Percentiles rank a stretch among this genome's conserved stretches.
Conservation (phyloP, 305 asterid species). For the Fraxinus sp. region DNA sequence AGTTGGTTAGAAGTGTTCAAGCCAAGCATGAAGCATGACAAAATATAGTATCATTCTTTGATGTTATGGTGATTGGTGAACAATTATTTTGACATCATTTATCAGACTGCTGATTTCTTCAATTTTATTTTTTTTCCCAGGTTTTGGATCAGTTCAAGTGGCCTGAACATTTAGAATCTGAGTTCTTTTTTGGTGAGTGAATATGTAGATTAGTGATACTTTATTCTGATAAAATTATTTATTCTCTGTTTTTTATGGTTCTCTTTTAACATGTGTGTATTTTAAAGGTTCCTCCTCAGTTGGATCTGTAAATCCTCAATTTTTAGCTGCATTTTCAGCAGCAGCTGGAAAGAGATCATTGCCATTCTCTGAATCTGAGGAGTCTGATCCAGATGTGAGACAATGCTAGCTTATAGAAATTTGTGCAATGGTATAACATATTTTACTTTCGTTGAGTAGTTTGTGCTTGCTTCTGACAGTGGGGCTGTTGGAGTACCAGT, state of each 20-base stretch:
- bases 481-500: constrained; percentile 95
- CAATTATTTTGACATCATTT: constrained; percentile 3
- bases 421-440: constrained; percentile 7
- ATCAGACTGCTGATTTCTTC: constrained; percentile 17
- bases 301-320: constrained; percentile 70
- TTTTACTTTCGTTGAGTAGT: constrained; percentile 27
- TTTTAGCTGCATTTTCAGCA: constrained; percentile 90
- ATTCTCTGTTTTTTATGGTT: constrained; percentile 7
- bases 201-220: constrained; percentile 7
- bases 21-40: constrained; percentile 5
- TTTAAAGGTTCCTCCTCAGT: constrained; percentile 75
- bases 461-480: constrained; percentile 50
- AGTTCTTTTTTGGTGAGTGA: constrained; percentile 68
- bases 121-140: constrained; percentile 37
- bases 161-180: constrained; percentile 87
- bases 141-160: constrained; percentile 73
- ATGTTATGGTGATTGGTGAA: not conserved
- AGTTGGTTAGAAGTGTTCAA: not conserved
- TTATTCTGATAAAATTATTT: constrained; percentile 12
- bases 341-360: constrained; percentile 77
- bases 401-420: constrained; percentile 2
- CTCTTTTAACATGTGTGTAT: constrained; percentile 17
- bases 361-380: constrained; percentile 69
- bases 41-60: not conserved
- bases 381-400: constrained; percentile 87